These are phyloP conservation scores for Otatea glauca DNA, from an alignment of 176 grass and related monocot genomes.

Conservation along the genomic window DNA sequence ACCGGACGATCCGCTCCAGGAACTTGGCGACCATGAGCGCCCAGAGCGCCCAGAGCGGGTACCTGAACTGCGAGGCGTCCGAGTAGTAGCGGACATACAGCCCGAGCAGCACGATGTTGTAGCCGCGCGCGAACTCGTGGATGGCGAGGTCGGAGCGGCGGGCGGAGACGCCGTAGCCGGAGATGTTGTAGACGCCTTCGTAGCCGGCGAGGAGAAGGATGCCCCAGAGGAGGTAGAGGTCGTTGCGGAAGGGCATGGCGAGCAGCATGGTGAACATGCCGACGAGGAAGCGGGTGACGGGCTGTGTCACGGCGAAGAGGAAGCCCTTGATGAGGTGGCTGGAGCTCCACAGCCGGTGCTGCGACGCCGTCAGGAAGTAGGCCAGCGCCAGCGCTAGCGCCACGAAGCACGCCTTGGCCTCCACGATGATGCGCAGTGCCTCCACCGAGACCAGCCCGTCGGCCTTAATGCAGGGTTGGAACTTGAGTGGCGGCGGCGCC, in stretches of 20 bases:
- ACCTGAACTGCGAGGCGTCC: background rate
- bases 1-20: constrained; percentile 37
- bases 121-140: constrained; percentile 26
- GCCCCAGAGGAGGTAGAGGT: constrained; percentile 47
- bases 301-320: constrained; percentile 40
- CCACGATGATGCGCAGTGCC: constrained; percentile 37
- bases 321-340: constrained; percentile 43
- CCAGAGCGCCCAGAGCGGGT: constrained; percentile 46
- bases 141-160: constrained; percentile 41
- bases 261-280: constrained; percentile 44
- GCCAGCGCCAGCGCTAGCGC: constrained; percentile 24
- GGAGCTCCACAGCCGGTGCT: constrained; percentile 43
- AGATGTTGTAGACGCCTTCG: constrained; percentile 41
- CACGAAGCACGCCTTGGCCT: constrained; percentile 33
- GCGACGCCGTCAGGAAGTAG: constrained; percentile 45
- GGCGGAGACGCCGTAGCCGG: constrained; percentile 36
- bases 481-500: constrained; percentile 4
- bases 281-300: constrained; percentile 25
- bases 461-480: background rate
- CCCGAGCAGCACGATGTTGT: constrained; percentile 22
- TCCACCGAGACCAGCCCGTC: constrained; percentile 27
- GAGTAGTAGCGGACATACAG: constrained; percentile 40
- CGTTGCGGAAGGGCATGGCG: constrained; percentile 43
- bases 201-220: constrained; percentile 38
- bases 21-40: constrained; percentile 46